phyloP scores from a whole-genome alignment of 805 yeast species.

The Candida insectalens region DNA sequence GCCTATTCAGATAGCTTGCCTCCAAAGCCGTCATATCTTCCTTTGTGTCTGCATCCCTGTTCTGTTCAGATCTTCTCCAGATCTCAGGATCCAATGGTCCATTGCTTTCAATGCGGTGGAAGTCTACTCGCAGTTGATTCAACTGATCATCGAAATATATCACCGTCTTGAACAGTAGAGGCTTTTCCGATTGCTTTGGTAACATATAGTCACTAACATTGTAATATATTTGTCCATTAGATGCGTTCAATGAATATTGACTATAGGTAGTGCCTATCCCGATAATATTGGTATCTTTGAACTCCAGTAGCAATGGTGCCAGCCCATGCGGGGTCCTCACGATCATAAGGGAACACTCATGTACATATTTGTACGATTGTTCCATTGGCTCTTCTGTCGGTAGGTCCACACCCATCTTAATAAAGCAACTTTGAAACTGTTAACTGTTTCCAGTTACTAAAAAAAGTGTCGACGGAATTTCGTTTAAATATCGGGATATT shows the following conservation, averaged over 20 bases:
- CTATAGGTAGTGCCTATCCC: constrained; percentile 8
- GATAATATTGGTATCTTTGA: constrained; percentile 9
- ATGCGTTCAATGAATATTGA: constrained; percentile 5
- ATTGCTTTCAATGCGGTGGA: constrained; percentile 6
- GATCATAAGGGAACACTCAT: constrained; percentile 8
- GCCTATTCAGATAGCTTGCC: constrained; percentile 7
- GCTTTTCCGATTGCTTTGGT: constrained; percentile 1
- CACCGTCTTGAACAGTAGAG: constrained; percentile 4
- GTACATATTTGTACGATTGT: constrained; percentile 5
- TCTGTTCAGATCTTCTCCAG: constrained; percentile 15
- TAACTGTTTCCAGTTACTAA: background rate
- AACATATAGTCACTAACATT: constrained; percentile 9
- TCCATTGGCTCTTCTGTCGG: constrained; percentile 3
- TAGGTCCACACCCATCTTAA: too few relatives aligned
- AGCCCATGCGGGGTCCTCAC: constrained; percentile 8
- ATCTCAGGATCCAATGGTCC: constrained; percentile 7
- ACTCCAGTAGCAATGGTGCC: constrained; percentile 7
- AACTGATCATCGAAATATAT: constrained; percentile 4
- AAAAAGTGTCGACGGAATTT: too few relatives aligned
- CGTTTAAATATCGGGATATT: too few relatives aligned
- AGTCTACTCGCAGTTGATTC: constrained; percentile 9
- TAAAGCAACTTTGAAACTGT: too few relatives aligned
- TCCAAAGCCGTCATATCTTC: constrained; percentile 9
- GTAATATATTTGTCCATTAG: constrained; percentile 7
- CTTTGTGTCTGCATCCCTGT: constrained; percentile 6